Conservation (phyloP, 345 rosid species). For the Alliaria petiolata region DNA sequence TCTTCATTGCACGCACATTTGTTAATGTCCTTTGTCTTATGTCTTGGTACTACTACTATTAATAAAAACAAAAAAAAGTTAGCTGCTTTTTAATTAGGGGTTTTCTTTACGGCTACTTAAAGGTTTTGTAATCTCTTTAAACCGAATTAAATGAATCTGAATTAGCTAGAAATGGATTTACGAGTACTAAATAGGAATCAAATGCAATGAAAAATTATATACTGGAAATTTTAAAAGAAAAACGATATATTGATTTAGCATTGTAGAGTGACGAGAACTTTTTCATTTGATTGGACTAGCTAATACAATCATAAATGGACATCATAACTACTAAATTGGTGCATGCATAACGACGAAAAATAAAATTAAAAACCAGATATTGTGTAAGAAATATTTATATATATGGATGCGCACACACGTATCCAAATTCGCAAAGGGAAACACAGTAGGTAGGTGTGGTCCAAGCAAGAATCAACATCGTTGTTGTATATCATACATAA, state of each 20-base stretch:
- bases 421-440: conserved; percentile 3
- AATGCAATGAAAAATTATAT: not conserved
- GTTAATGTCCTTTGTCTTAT: not conserved
- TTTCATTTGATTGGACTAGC: not conserved
- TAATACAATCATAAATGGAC: not conserved
- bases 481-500: conserved; percentile 15
- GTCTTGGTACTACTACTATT: not conserved
- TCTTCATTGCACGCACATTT: conserved; percentile 5
- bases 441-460: conserved; percentile 19
- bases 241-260: not conserved
- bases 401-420: conserved; percentile 17
- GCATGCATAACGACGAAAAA: conserved; percentile 26
- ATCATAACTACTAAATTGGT: not conserved
- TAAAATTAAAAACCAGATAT: too few relatives aligned
- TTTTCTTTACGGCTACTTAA: not conserved
- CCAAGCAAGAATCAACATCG: conserved; percentile 31
- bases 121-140: not conserved
- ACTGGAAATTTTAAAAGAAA: too few relatives aligned
- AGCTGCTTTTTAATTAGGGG: not conserved
- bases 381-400: too few relatives aligned
- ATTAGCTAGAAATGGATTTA: not conserved
- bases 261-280: not conserved
- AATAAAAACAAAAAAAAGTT: not conserved
- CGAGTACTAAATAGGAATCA: not conserved
- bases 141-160: not conserved